Conservation (phyloP, 805 yeast species). For the Kodamaea sagamina region DNA sequence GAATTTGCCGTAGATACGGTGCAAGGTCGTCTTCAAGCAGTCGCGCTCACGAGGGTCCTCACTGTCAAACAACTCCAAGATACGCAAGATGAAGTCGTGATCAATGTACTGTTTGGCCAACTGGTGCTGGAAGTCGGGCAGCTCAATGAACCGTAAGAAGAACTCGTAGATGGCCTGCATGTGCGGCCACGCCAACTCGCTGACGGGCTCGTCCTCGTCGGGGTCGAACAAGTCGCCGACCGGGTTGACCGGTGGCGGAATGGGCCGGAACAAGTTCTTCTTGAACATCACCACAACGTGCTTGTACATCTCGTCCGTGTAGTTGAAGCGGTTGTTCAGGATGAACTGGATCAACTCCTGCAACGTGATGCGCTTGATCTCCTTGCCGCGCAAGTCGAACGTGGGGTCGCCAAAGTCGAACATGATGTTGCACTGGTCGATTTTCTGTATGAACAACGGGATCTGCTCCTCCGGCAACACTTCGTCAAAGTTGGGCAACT, state of each 20-base stretch:
- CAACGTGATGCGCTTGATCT: slow-evolving; percentile 80
- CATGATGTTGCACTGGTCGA: slow-evolving; percentile 91
- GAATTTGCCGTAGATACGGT: slow-evolving; percentile 94
- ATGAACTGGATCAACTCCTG: slow-evolving; percentile 90
- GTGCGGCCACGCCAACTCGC: slow-evolving; percentile 97
- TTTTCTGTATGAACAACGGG: slow-evolving; percentile 78
- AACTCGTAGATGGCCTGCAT: slow-evolving; percentile 97
- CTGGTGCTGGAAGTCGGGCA: slow-evolving; percentile 92
- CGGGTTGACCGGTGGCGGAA: slow-evolving; percentile 98
- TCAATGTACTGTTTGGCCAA: slow-evolving; percentile 92
- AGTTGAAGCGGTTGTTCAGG: slow-evolving; percentile 75
- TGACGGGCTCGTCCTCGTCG: slow-evolving; percentile 97
- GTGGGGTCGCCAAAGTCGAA: slow-evolving; percentile 95
- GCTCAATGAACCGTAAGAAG: slow-evolving; percentile 87
- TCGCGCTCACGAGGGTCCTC: slow-evolving; percentile 98
- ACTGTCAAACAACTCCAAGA: slow-evolving; percentile 88
- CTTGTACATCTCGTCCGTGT: slow-evolving; percentile 87
- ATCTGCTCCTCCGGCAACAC: slow-evolving; percentile 77
- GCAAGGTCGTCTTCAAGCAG: slow-evolving; percentile 90
- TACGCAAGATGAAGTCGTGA: slow-evolving; percentile 77
- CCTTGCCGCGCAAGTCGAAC: slow-evolving; percentile 88
- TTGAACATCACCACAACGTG: slow-evolving; percentile 90
- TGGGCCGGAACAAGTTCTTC: slow-evolving; percentile 86
- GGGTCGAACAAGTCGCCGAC: slow-evolving; percentile 96
- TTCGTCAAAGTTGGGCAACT: slow-evolving; percentile 85